These are phyloP conservation scores for Xylaria sp. DNA, from an alignment of 2,329 filamentous ascomycete species.

Conservation along the genomic window DNA sequence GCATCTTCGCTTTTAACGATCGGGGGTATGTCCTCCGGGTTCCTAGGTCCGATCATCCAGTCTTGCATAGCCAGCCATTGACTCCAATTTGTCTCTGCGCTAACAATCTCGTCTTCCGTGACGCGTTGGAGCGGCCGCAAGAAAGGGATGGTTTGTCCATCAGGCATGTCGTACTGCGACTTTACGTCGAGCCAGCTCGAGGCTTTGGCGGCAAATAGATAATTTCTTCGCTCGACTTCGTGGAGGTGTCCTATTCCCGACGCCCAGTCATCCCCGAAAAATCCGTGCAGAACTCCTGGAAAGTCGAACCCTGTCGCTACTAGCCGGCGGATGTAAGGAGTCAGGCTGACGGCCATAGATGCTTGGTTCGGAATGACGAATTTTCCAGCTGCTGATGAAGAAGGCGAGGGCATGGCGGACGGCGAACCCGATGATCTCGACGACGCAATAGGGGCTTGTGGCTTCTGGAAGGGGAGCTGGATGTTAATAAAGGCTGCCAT, in stretches of 20 bases:
- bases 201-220: slow-evolving; percentile 93
- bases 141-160: slow-evolving; percentile 87
- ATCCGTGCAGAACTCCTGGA: slow-evolving; percentile 87
- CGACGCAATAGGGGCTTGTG: slow-evolving; percentile 57
- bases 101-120: slow-evolving; percentile 81
- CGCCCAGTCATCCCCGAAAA: slow-evolving; percentile 95
- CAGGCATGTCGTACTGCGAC: slow-evolving; percentile 86
- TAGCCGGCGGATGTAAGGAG: slow-evolving; percentile 90
- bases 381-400: slow-evolving; percentile 44
- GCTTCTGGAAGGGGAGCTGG: slow-evolving; percentile 83
- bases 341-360: slow-evolving; percentile 70
- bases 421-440: slow-evolving; percentile 53
- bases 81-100: slow-evolving; percentile 87
- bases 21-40: slow-evolving; percentile 61
- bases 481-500: slow-evolving; percentile 94
- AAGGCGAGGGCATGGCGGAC: slow-evolving; percentile 49
- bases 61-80: slow-evolving; percentile 97
- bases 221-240: slow-evolving; percentile 91
- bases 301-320: slow-evolving; percentile 93
- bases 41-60: slow-evolving; percentile 93
- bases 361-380: slow-evolving; percentile 46
- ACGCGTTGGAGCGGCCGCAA: slow-evolving; percentile 83
- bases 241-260: slow-evolving; percentile 83
- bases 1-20: slow-evolving; percentile 50
- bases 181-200: slow-evolving; percentile 91